Conservation (phyloP, 2,329 filamentous ascomycete genomes). For the Pseudocercospora cruenta region DNA sequence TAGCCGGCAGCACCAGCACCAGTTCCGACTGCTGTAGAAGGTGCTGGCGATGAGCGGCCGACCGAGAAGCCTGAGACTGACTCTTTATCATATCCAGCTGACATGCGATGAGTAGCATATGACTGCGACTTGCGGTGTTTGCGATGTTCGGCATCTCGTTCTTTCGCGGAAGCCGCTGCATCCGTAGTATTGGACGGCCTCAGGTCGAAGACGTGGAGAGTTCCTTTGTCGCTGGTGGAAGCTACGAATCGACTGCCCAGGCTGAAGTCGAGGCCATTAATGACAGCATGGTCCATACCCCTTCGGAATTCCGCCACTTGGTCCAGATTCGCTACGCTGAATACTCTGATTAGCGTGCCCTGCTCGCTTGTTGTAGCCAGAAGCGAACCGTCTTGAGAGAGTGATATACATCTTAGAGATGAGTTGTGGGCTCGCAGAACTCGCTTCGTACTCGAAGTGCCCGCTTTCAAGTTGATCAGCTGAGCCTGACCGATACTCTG, state of each 20-base stretch:
- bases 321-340: conserved; percentile 76
- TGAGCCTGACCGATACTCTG: conserved; percentile 86
- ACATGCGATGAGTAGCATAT: conserved; percentile 28
- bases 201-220: conserved; percentile 90
- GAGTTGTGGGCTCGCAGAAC: conserved; percentile 91
- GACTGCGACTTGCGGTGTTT: conserved; percentile 30
- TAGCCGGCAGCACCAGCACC: conserved; percentile 24
- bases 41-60: conserved; percentile 31
- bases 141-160: conserved; percentile 12
- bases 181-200: conserved; percentile 53
- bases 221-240: conserved; percentile 95
- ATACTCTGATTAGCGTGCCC: conserved; percentile 88
- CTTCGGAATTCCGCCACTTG: conserved; percentile 82
- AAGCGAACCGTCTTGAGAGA: conserved; percentile 79
- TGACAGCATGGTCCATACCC: conserved; percentile 82
- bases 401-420: conserved; percentile 73
- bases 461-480: conserved; percentile 71
- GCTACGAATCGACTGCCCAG: conserved; percentile 79
- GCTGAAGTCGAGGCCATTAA: conserved; percentile 87
- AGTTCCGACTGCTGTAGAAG: conserved; percentile 23
- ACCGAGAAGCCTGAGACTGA: conserved; percentile 31
- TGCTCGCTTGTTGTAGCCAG: conserved; percentile 90
- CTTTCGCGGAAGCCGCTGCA: conserved; percentile 7
- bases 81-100: conserved; percentile 27
- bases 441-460: conserved; percentile 72